Evolutionary conservation across 1,284 basidiomycete genomes (phyloP).

Genomic region (Boletus semigastroideus): DNA sequence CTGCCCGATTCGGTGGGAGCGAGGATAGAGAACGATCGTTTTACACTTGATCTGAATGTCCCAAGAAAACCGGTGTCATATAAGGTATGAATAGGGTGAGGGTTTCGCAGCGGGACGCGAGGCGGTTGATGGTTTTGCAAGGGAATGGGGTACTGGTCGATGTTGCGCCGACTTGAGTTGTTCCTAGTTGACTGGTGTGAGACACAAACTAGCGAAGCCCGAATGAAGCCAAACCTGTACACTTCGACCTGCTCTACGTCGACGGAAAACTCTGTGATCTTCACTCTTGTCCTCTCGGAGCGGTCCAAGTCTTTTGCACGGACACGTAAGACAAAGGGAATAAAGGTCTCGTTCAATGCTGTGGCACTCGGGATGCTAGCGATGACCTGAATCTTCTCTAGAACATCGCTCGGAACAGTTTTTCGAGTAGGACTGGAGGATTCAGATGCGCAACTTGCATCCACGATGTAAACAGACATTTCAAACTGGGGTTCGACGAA

Average conservation of each 20-base stretch:
- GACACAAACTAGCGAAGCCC: neutral
- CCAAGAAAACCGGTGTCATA: slow-evolving; percentile 53
- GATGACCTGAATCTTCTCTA: slow-evolving; percentile 61
- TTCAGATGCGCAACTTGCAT: slow-evolving; percentile 19
- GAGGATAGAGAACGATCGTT: slow-evolving; percentile 55
- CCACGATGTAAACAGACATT: slow-evolving; percentile 28
- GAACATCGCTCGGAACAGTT: slow-evolving; percentile 49
- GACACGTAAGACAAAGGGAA: slow-evolving; percentile 60
- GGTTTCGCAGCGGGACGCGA: slow-evolving; percentile 47
- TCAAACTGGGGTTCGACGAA: slow-evolving; percentile 40
- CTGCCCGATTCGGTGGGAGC: slow-evolving; percentile 42
- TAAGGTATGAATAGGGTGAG: slow-evolving; percentile 52
- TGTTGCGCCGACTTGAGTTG: slow-evolving; percentile 39
- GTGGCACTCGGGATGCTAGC: slow-evolving; percentile 58
- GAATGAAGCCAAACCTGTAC: slow-evolving; percentile 50
- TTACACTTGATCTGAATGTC: slow-evolving; percentile 24
- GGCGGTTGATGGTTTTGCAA: slow-evolving; percentile 60
- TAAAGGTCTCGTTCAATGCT: slow-evolving; percentile 41
- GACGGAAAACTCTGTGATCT: slow-evolving; percentile 52
- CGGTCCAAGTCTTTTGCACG: slow-evolving; percentile 52
- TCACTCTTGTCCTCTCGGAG: slow-evolving; percentile 49
- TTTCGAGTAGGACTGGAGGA: slow-evolving; percentile 6
- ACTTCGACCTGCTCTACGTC: slow-evolving; percentile 62
- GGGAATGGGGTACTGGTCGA: slow-evolving; percentile 54
- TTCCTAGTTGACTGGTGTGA: slow-evolving; percentile 36